Conservation (phyloP, 1,284 basidiomycete genomes). For the Macrocybe sp. region DNA sequence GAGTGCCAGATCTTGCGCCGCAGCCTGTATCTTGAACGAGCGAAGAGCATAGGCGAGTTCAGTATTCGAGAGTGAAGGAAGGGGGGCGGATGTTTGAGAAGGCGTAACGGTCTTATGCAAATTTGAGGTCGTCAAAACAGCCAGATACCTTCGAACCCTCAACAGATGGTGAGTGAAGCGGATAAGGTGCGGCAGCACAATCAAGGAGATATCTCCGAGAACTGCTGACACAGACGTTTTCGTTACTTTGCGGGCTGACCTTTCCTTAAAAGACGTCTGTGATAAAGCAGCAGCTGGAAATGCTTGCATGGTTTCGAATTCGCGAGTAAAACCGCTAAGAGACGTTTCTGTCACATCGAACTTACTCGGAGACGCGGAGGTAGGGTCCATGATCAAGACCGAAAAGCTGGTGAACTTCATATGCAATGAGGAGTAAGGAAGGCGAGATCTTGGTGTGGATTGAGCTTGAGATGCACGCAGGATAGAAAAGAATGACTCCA, state of each 20-base stretch:
- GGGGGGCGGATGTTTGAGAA: background rate
- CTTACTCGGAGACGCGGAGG: conserved; percentile 21
- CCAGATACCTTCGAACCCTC: conserved; percentile 38
- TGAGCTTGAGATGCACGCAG: conserved; percentile 7
- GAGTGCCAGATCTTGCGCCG: conserved; percentile 37
- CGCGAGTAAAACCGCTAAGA: conserved; percentile 20
- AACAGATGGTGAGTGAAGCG: conserved; percentile 55
- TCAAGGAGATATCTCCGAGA: conserved; percentile 41
- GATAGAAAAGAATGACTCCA: conserved; percentile 27
- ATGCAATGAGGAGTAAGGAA: conserved; percentile 11
- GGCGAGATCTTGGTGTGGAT: background rate
- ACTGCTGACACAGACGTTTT: conserved; percentile 35
- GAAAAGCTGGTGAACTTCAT: conserved; percentile 22
- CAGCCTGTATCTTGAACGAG: conserved; percentile 49
- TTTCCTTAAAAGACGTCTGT: conserved; percentile 37
- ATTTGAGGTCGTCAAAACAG: conserved; percentile 6
- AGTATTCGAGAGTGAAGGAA: conserved; percentile 17
- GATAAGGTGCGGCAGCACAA: conserved; percentile 57
- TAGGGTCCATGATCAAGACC: conserved; percentile 28
- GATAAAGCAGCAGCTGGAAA: conserved; percentile 27
- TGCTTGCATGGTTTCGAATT: conserved; percentile 29
- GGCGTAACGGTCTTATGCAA: conserved; percentile 6
- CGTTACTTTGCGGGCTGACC: conserved; percentile 24
- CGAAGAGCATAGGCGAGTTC: conserved; percentile 32
- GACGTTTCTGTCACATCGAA: conserved; percentile 26